These are phyloP conservation scores for Fusarium redolens DNA, from an alignment of 2,329 filamentous ascomycete species.

Conservation along the genomic window DNA sequence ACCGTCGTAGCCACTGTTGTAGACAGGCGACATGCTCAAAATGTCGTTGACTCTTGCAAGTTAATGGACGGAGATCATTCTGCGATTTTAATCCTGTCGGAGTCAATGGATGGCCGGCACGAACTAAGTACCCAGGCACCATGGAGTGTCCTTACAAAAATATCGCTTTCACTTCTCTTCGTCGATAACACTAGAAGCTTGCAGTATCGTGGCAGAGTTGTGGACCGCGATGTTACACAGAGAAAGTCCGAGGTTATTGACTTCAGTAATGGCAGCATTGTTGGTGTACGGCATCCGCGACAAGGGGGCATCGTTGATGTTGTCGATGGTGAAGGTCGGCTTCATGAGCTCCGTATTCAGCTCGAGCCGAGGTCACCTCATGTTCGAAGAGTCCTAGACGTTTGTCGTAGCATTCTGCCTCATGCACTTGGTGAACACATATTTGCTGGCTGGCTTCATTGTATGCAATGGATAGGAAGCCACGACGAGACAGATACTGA, in stretches of 20 bases:
- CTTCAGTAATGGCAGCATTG: conserved; percentile 60
- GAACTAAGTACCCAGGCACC: conserved; percentile 80
- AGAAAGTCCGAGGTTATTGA: conserved; percentile 60
- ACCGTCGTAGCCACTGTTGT: conserved; percentile 52
- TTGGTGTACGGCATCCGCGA: conserved; percentile 68
- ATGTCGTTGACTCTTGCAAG: conserved; percentile 79
- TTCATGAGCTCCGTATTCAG: conserved; percentile 75
- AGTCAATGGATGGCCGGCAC: conserved; percentile 70
- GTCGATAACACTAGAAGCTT: conserved; percentile 70
- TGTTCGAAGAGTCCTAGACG: conserved; percentile 69
- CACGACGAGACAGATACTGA: conserved; percentile 61
- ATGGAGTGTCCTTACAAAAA: conserved; percentile 76
- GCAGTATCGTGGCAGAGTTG: conserved; percentile 63
- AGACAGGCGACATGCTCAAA: conserved; percentile 69
- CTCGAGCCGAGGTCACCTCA: conserved; percentile 73
- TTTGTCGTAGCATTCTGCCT: conserved; percentile 73
- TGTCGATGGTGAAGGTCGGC: conserved; percentile 68
- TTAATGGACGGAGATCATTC: conserved; percentile 74
- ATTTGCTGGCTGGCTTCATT: conserved; percentile 78
- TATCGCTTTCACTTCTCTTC: conserved; percentile 71
- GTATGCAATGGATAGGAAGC: conserved; percentile 73
- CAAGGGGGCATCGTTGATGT: conserved; percentile 73
- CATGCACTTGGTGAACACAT: conserved; percentile 69
- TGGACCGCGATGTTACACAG: conserved; percentile 63
- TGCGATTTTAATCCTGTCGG: conserved; percentile 76